Evolutionary conservation across 2,329 filamentous ascomycete genomes (phyloP), one percentile per base, ranked within the genome.

Genomic region (Metarhizium album): DNA sequence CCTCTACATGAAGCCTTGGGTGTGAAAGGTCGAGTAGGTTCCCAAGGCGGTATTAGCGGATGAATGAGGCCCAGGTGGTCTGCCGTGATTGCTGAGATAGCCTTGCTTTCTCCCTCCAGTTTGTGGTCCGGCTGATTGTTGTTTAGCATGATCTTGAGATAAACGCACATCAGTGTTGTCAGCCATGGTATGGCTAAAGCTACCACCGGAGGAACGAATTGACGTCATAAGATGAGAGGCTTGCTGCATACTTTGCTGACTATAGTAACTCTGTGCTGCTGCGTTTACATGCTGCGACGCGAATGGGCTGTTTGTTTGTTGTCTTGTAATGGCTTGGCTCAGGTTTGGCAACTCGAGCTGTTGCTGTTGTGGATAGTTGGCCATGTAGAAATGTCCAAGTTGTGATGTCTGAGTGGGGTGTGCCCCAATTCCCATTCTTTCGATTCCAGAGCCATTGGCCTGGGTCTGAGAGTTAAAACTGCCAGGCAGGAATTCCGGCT

Each of bases 21-120:
- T 20, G 22, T 43, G 18, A 47, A 51, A 51, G 8, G 23, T n/a
- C 9, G 52, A 47, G 31, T 48, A 53, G 5, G 52, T 42, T 24
- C 42, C 42, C 35, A 51, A 22, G 16, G 46, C 18, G 11, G 20
- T 22, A 31, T 29, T 48, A 3, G 31, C 42, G 20, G 48, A 38
- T 20, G 48, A 18, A 22, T 24, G 22, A 22, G 27, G 9, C 18
- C 18, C 48, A 31, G 45, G 20, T 46, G 46, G 48, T 13, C 37
- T 20, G 33, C 35, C 27, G 3, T 45, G 49, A 18, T 37, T 51
- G 20, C 3, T 45, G 31, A 33, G 46, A 20, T 29, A 20, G 18
- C 13, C 23, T 13, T 47, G 37, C 27, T 47, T 37, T 33, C 37
- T 43, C 20, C 11, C 40, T 43, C 22, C n/a, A 24, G 22, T 8